phyloP scores from a whole-genome alignment of 2,329 filamentous ascomycete species.

The Cladosporium sp. region DNA sequence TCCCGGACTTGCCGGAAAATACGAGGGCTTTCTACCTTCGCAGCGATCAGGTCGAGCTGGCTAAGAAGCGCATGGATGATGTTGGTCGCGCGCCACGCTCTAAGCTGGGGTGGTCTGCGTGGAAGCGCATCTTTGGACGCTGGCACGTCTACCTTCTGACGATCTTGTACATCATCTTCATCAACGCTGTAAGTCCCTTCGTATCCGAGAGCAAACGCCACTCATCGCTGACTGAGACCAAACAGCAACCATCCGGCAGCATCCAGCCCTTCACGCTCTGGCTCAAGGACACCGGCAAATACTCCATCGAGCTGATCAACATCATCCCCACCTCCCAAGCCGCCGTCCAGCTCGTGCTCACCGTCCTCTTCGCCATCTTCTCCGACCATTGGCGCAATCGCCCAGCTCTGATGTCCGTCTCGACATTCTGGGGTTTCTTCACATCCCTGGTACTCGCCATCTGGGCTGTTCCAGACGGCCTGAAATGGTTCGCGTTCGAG shows the following conservation, averaged over 20 bases:
- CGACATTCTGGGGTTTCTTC: conserved; percentile 41
- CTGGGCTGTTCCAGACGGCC: conserved; percentile 28
- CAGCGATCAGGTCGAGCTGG: conserved; percentile 34
- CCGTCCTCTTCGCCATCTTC: conserved; percentile 61
- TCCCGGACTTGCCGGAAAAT: conserved; percentile 51
- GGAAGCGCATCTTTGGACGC: conserved; percentile 55
- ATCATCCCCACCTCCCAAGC: conserved; percentile 49
- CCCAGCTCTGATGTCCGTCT: conserved; percentile 58
- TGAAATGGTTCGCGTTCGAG: conserved; percentile 33
- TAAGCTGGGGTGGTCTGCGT: conserved; percentile 39
- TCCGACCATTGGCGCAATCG: conserved; percentile 59
- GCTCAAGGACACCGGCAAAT: conserved; percentile 39
- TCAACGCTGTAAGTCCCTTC: conserved; percentile 47
- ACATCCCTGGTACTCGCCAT: conserved; percentile 48
- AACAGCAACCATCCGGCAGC: conserved; percentile 8
- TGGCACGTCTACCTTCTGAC: conserved; percentile 63
- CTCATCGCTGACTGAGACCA: conserved; percentile 23
- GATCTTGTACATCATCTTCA: conserved; percentile 59
- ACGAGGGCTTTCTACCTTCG: conserved; percentile 44
- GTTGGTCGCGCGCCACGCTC: conserved; percentile 46
- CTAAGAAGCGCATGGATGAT: conserved; percentile 46
- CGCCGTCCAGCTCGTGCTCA: conserved; percentile 55
- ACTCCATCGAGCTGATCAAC: conserved; percentile 53
- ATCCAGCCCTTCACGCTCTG: conserved; percentile 31
- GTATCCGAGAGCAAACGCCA: conserved; percentile 50